Evolutionary conservation across 345 rosid genomes (phyloP), one percentile per base, ranked within the genome.

Genomic region (Carallia brachiata): DNA sequence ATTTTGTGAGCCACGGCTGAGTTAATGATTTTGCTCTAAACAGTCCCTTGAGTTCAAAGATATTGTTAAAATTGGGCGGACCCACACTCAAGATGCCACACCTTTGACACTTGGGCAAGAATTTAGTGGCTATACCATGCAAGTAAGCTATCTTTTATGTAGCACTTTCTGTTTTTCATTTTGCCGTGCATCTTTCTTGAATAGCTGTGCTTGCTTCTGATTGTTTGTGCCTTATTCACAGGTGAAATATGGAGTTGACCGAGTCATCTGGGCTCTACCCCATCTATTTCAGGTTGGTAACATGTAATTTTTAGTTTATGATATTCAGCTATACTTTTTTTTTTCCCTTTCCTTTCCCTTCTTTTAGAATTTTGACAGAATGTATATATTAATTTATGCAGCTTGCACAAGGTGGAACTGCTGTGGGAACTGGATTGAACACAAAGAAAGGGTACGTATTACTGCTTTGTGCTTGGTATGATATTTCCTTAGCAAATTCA

Each of bases 351-450:
- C 18, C 55, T 40, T 23, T 23, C 62, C 5, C 19, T 28, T 10
- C 17, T 28, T 10, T 69, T 64, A 50, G 61, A 56, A 37, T 73
- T 75, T 83, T 90, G 77, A 91, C 73, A 63, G 67, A 58, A 63
- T 58, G 57, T 65, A 75, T 64, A 61, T 69, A 52, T 73, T 63
- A 36, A 23, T 79, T 74, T 83, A 75, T 32, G 74, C 87, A 95
- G 99, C 93, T 94, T 80, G 99, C 99, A 68, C 99, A 95, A 78
- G 99, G 99, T 78, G 97, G 97, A 75, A 95, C 99, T 80, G 99
- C 99, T 62, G 99, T 95, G 39, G 99, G 99, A 54, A 95, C 99
- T 34, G 99, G 97, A 80, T 76, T 95, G 76, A 95, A 95, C 84
- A 92, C 97, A 50, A 95, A 87, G 84, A 95, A 80, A 81, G 97